These are phyloP conservation scores for Tylopilus sp. DNA, from an alignment of 1,284 basidiomycete species.

Conservation along the genomic window DNA sequence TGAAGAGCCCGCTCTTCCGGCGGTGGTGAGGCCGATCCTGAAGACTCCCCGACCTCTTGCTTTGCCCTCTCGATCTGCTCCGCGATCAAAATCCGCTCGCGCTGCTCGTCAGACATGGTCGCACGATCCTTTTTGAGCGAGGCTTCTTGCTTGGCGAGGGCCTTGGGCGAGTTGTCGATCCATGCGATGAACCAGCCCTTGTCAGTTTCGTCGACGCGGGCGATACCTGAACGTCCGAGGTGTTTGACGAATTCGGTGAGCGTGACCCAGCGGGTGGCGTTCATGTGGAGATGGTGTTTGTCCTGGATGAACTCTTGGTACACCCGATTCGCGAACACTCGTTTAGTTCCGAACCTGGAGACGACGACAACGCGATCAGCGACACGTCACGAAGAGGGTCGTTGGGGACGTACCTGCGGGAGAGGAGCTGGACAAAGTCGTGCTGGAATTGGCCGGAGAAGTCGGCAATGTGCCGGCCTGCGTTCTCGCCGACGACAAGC, in stretches of 20 bases:
- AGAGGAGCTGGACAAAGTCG: constrained; percentile 87
- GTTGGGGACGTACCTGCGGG: constrained; percentile 51
- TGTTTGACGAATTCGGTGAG: constrained; percentile 92
- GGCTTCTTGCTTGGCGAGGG: constrained; percentile 85
- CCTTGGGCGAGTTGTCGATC: constrained; percentile 95
- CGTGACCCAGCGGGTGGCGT: constrained; percentile 95
- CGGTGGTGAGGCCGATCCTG: constrained; percentile 38
- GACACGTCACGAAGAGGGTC: not conserved
- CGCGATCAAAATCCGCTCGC: constrained; percentile 83
- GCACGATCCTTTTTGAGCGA: constrained; percentile 88
- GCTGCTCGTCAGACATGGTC: constrained; percentile 89
- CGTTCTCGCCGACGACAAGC: constrained; percentile 90
- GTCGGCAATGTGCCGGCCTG: constrained; percentile 85
- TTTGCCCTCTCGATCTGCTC: constrained; percentile 91
- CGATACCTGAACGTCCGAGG: constrained; percentile 83
- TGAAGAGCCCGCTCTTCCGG: constrained; percentile 60
- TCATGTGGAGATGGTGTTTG: constrained; percentile 96
- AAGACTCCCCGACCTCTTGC: constrained; percentile 40
- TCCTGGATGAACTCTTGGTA: constrained; percentile 99
- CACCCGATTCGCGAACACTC: constrained; percentile 89
- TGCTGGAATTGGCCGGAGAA: constrained; percentile 89
- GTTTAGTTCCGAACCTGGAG: constrained; percentile 83
- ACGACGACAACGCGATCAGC: not conserved
- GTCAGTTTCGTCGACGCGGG: constrained; percentile 94
- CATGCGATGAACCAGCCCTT: constrained; percentile 96